Conservation (phyloP, 768 basidiomycete genomes). For the Lactifluus subvellereus region DNA sequence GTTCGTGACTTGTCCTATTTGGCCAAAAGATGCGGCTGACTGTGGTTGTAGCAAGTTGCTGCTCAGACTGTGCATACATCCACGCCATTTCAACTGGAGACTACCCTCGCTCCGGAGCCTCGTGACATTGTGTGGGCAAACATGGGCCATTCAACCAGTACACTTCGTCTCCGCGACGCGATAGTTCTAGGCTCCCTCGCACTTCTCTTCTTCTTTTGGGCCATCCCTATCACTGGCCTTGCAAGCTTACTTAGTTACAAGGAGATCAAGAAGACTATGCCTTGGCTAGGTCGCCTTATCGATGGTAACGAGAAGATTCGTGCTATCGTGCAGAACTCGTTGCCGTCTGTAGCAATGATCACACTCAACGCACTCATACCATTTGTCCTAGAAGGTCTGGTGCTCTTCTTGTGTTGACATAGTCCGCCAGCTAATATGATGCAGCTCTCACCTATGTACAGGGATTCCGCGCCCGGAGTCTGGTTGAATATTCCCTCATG, state of each 20-base stretch:
- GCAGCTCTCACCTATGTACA: conserved; percentile 78
- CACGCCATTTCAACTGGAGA: conserved; percentile 57
- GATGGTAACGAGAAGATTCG: conserved; percentile 74
- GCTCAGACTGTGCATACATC: conserved; percentile 77
- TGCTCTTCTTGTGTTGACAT: background rate
- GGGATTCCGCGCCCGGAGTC: conserved; percentile 83
- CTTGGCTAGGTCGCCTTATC: conserved; percentile 82
- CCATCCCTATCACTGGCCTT: conserved; percentile 82
- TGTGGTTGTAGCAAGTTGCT: conserved; percentile 65
- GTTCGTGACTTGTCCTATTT: conserved; percentile 39
- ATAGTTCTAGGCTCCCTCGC: conserved; percentile 65
- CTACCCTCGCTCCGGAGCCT: conserved; percentile 83
- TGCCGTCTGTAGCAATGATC: conserved; percentile 89
- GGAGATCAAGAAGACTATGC: conserved; percentile 86
- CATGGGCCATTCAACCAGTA: conserved; percentile 58
- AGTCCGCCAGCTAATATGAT: conserved; percentile 3
- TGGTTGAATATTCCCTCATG: conserved; percentile 88
- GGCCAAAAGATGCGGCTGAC: background rate
- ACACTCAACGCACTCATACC: conserved; percentile 84
- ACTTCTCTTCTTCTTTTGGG: conserved; percentile 84
- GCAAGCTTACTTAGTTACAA: conserved; percentile 86
- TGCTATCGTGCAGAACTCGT: conserved; percentile 89
- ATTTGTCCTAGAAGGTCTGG: conserved; percentile 76
- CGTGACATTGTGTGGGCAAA: conserved; percentile 95
- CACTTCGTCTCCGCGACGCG: conserved; percentile 59